Base-by-base conservation (phyloP, 106 monocot genomes). In the Gastrodia elata region DNA sequence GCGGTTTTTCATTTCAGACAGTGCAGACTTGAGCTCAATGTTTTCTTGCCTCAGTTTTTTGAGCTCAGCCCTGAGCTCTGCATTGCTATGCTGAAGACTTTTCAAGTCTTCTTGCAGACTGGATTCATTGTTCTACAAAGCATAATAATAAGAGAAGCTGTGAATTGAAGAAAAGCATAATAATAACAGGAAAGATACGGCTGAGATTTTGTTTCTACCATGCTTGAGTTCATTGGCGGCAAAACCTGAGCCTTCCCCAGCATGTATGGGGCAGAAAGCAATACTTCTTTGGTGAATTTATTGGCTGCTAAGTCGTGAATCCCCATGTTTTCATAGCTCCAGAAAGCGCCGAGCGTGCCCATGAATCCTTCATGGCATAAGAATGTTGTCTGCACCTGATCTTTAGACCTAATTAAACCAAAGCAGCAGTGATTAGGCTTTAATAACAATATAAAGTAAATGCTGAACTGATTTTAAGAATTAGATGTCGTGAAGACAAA, bases 241-340 rank as follows among this genome's bases (percentile, higher is more conserved):
- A 71, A 65, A 48, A 79, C 73, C 55, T 81, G 86, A 75, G 81
- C 58, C 30, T 83, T 83, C 34, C 79, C 80, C 33, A 79, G 79
- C 38, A 82, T 81, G 33, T 86, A 89, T 40, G 89, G 89, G 30
- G 86, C 86, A 52, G 81, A 86, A 11, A 89, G 84, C 72, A 89
- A 75, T 27, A 86, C 89, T 70, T 89, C 74, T 75, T 85, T 89
- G 65, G 86, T 82, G 44, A 89, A 81, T 16, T 86, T 86, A 26
- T 81, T 73, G 55, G 86, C 81, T 46, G 79, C 76, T 22, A 86
- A 59, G 30, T 87, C 83, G 77, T 84, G 74, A 75, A 89, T 86
- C 9, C 89, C 89, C 86, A 89, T 89, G 71, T 86, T 86, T 58
- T 89, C 89, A 39, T 89, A 89, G 73, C 89, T 89, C 83, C 83